phyloP scores from a whole-genome alignment of 441 rosid species.

The Syzygium syzygioides region DNA sequence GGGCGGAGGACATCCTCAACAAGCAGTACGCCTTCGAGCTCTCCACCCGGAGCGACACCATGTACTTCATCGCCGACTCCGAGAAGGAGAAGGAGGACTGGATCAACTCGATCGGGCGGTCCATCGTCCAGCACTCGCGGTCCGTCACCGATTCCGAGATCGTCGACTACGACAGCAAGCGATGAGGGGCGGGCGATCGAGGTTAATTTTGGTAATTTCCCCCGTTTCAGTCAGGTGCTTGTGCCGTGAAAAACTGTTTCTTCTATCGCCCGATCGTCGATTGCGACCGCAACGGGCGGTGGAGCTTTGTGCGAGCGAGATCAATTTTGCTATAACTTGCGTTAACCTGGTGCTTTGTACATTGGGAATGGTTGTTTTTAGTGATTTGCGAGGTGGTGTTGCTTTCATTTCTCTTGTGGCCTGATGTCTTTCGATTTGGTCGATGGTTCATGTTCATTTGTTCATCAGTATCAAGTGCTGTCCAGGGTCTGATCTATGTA shows the following conservation, averaged over 20 bases:
- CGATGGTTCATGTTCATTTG: not conserved
- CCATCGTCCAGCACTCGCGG: constrained; percentile 68
- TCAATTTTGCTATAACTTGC: not conserved
- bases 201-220: not conserved
- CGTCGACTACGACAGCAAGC: constrained; percentile 51
- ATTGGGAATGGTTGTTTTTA: not conserved
- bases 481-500: not conserved
- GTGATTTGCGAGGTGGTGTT: not conserved
- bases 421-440: not conserved
- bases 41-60: constrained; percentile 37
- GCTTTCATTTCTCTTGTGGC: not conserved
- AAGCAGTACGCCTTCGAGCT: constrained; percentile 69
- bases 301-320: not conserved
- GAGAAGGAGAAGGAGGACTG: constrained; percentile 85
- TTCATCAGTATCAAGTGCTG: not conserved
- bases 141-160: constrained; percentile 64
- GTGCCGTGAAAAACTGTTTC: not conserved
- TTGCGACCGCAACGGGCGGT: not conserved
- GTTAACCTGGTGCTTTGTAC: not conserved
- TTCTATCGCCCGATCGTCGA: not conserved
- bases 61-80: constrained; percentile 67
- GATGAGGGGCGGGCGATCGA: constrained; percentile 9
- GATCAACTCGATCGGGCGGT: constrained; percentile 69
- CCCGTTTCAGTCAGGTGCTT: not conserved
- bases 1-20: constrained; percentile 66